Conservation (phyloP, 164 flowering plant species). For the Umbellularia californica region DNA sequence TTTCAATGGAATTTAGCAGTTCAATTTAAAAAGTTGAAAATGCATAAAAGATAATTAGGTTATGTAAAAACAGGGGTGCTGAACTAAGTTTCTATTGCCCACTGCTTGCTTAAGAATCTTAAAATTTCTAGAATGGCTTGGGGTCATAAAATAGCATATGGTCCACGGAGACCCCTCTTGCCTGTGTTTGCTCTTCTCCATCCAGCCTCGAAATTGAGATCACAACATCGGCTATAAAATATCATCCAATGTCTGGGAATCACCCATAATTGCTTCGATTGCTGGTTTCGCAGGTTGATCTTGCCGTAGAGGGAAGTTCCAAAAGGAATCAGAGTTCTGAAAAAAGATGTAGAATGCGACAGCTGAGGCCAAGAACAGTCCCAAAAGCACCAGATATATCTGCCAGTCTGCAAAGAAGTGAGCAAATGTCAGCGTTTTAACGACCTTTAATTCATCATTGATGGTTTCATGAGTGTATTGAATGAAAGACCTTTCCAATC, state of each 20-base stretch:
- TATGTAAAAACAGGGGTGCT: too few species aligned
- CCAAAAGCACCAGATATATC: constrained; percentile 66
- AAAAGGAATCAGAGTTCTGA: constrained; percentile 80
- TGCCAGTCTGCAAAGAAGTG: constrained; percentile 76
- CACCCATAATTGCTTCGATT: constrained; percentile 32
- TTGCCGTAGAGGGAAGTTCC: constrained; percentile 66
- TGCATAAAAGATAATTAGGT: too few species aligned
- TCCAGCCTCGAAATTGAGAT: not conserved
- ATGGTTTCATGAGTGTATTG: not conserved
- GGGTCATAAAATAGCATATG: too few species aligned
- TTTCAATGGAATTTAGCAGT: too few species aligned
- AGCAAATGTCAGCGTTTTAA: constrained; percentile 7
- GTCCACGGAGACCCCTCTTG: not conserved
- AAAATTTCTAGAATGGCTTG: not conserved
- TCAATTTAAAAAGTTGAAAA: too few species aligned
- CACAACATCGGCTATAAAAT: constrained; percentile 35
- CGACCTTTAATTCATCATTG: not conserved
- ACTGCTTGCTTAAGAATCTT: not conserved
- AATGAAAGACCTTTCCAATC: constrained; percentile 87
- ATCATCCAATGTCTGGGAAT: constrained; percentile 55
- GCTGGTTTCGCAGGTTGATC: constrained; percentile 45
- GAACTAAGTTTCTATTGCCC: not conserved
- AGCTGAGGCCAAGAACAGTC: constrained; percentile 72
- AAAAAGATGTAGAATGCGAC: constrained; percentile 68
- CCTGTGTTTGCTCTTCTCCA: not conserved